phyloP scores from a whole-genome alignment of 768 basidiomycete species.

The Cystoderma amianthinum region DNA sequence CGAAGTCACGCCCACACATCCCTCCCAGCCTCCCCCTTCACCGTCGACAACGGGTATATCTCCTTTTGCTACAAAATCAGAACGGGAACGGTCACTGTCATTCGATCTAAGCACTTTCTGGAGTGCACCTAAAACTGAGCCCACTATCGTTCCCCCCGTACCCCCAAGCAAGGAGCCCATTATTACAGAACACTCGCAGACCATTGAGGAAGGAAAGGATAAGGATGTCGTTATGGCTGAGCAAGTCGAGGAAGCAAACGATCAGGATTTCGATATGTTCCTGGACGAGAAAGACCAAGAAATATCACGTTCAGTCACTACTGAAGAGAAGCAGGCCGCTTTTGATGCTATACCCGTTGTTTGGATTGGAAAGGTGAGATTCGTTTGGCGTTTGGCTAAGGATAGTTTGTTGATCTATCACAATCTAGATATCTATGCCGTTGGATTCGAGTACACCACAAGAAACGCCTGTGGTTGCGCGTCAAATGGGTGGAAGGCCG shows the following conservation, averaged over 20 bases:
- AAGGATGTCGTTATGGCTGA: constrained; percentile 40
- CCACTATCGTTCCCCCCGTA: constrained; percentile 9
- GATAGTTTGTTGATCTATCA: constrained; percentile 7
- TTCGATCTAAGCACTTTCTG: constrained; percentile 74
- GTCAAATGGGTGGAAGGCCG: constrained; percentile 72
- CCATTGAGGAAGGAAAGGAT: constrained; percentile 18
- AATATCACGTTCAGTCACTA: constrained; percentile 13
- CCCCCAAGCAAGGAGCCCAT: constrained; percentile 5
- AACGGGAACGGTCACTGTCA: constrained; percentile 39
- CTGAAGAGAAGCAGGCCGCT: constrained; percentile 36
- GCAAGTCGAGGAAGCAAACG: constrained; percentile 42
- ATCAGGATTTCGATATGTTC: constrained; percentile 86
- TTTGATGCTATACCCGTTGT: constrained; percentile 57
- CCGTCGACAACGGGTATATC: constrained; percentile 35
- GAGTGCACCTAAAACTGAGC: constrained; percentile 40
- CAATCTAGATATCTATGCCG: constrained; percentile 68
- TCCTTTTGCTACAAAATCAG: constrained; percentile 38
- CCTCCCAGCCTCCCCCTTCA: constrained; percentile 15
- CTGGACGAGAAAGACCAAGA: constrained; percentile 57
- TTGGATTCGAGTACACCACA: constrained; percentile 65
- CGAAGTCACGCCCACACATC: constrained; percentile 1
- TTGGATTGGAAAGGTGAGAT: constrained; percentile 74
- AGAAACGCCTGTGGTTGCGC: constrained; percentile 59
- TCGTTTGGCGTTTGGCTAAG: too few relatives aligned
- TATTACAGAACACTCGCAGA: constrained; percentile 13